Evolutionary conservation across 345 rosid genomes (phyloP).

Genomic region (Lenwebbia sp.): DNA sequence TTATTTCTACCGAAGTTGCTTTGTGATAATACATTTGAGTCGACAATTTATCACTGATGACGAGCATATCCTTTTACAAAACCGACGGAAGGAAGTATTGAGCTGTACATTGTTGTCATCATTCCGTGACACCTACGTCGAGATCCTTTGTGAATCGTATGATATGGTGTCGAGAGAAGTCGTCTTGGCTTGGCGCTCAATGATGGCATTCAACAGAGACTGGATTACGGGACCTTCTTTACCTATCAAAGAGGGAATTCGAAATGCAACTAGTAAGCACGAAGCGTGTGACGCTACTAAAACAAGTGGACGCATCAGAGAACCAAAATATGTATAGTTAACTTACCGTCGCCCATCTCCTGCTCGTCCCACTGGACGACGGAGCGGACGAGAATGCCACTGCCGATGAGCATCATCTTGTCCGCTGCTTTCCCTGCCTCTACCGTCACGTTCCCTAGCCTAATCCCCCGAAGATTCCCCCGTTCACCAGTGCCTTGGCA

Average conservation of each 20-base stretch:
- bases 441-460: conserved; percentile 29
- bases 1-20: background rate
- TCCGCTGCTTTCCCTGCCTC: conserved; percentile 65
- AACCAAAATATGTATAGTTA: background rate
- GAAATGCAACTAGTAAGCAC: background rate
- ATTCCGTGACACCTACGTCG: background rate
- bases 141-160: too few species aligned
- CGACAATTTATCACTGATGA: background rate
- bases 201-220: conserved; percentile 39
- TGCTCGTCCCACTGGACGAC: conserved; percentile 73
- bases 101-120: background rate
- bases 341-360: conserved; percentile 62
- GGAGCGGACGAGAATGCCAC: conserved; percentile 62
- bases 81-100: background rate
- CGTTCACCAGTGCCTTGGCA: conserved; percentile 42
- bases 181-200: background rate
- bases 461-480: conserved; percentile 47
- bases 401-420: conserved; percentile 93
- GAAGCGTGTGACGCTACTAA: background rate
- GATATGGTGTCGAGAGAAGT: background rate
- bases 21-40: background rate
- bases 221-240: conserved; percentile 57
- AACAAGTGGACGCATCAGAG: background rate
- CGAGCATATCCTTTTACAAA: background rate
- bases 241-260: conserved; percentile 22